A percentile compares a stretch with the other conserved stretches of the same genome.
Evolutionary conservation across 1,284 basidiomycete genomes (phyloP).

Genomic region (Papiliotrema nemorosa): DNA sequence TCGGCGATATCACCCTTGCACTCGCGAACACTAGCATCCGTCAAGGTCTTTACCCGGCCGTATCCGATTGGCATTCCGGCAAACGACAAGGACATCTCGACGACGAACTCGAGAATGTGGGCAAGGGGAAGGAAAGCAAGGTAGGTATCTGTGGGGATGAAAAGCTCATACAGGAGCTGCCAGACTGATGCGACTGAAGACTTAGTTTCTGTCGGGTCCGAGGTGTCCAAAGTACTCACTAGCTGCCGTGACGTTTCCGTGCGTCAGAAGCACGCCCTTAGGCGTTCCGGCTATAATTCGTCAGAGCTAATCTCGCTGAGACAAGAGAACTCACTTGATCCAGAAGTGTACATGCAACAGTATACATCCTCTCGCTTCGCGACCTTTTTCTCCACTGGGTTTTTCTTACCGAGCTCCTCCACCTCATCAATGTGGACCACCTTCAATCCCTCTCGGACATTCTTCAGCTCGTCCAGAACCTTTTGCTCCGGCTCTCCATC

Average conservation of each 20-base stretch:
- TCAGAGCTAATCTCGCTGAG: background rate
- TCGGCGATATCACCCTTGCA: constrained; percentile 84
- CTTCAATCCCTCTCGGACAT: constrained; percentile 51
- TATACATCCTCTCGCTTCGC: constrained; percentile 67
- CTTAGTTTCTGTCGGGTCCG: background rate
- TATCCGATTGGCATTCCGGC: constrained; percentile 64
- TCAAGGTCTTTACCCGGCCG: constrained; percentile 93
- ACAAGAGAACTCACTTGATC: constrained; percentile 49
- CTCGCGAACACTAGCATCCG: constrained; percentile 81
- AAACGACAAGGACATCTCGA: constrained; percentile 49
- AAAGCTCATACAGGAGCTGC: constrained; percentile 70
- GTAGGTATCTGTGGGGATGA: constrained; percentile 62
- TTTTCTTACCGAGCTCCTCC: constrained; percentile 59
- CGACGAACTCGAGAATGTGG: constrained; percentile 70
- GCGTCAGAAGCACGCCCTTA: constrained; percentile 88
- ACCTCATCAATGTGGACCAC: constrained; percentile 69
- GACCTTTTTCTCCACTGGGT: constrained; percentile 55
- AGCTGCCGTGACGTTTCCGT: constrained; percentile 80
- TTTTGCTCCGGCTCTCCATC: constrained; percentile 66
- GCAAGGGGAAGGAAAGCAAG: constrained; percentile 92
- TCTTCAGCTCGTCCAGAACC: constrained; percentile 60
- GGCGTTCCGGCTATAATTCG: constrained; percentile 64
- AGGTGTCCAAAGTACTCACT: constrained; percentile 22
- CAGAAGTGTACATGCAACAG: constrained; percentile 96
- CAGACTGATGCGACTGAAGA: constrained; percentile 66